These are phyloP conservation scores for Phanerochaete carnosa DNA, from an alignment of 768 basidiomycete species.

Conservation along the genomic window DNA sequence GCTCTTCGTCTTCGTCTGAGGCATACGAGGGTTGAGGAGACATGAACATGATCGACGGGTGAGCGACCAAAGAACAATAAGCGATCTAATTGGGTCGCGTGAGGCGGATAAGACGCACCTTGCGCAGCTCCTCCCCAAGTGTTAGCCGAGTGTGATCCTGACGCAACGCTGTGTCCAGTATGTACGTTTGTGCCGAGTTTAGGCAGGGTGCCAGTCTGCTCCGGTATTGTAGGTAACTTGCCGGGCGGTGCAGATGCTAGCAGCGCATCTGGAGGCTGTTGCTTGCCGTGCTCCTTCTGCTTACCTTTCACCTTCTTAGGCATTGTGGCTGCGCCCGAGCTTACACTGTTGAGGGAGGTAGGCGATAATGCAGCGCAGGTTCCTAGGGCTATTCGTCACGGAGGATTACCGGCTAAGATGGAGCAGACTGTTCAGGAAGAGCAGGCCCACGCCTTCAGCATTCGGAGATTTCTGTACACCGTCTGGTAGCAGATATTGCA, in stretches of 20 bases:
- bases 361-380: background rate
- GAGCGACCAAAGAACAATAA: background rate
- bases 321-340: background rate
- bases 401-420: background rate
- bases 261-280: background rate
- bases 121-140: constrained; percentile 2
- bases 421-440: background rate
- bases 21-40: background rate
- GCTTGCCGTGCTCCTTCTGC: constrained; percentile 2
- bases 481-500: no score
- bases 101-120: constrained; percentile 12
- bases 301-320: constrained; percentile 12
- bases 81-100: background rate
- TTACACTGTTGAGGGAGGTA: background rate
- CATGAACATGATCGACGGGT: background rate
- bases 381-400: background rate
- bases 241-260: background rate
- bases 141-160: constrained; percentile 1
- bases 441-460: no score
- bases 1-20: background rate
- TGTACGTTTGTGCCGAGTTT: constrained; percentile 1
- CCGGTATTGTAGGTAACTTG: background rate
- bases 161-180: background rate
- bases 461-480: no score
- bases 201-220: background rate